Evolutionary conservation across 345 rosid genomes (phyloP).

Genomic region (Aurinia saxatilis): DNA sequence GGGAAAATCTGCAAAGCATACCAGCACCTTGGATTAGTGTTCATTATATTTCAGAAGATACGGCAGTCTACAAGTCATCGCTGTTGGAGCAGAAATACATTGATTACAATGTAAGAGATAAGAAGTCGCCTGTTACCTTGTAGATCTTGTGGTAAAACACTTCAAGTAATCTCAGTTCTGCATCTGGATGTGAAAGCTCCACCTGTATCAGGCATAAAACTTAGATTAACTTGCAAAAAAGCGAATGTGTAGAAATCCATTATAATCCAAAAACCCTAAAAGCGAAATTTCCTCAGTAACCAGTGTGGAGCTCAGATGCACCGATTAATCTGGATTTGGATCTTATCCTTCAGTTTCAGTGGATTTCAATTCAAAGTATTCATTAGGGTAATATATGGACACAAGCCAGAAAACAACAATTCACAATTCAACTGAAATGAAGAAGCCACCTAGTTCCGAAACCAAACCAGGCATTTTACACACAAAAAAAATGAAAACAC

Average conservation of each 20-base stretch:
- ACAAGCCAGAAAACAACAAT: background rate
- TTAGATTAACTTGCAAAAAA: slow-evolving; percentile 10
- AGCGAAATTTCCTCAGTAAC: background rate
- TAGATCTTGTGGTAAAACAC: slow-evolving; percentile 92
- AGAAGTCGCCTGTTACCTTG: slow-evolving; percentile 45
- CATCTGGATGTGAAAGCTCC: slow-evolving; percentile 78
- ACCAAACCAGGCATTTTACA: slow-evolving; percentile 4
- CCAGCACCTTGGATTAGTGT: background rate
- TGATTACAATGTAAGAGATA: background rate
- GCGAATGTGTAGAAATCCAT: background rate
- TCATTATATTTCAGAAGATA: background rate
- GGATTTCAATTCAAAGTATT: background rate
- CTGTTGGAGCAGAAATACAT: background rate
- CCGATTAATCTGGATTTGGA: background rate
- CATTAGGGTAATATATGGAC: background rate
- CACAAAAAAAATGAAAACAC: background rate
- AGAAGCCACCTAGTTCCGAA: background rate
- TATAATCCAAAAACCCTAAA: background rate
- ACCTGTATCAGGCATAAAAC: slow-evolving; percentile 47
- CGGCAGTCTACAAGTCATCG: background rate
- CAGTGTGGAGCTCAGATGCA: slow-evolving; percentile 5
- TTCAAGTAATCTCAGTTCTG: slow-evolving; percentile 89
- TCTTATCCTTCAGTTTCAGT: background rate
- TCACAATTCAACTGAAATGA: background rate
- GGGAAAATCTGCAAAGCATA: slow-evolving; percentile 71